These are phyloP conservation scores for Pyrenophora teres DNA, from an alignment of 2,329 filamentous ascomycete species.

Conservation along the genomic window DNA sequence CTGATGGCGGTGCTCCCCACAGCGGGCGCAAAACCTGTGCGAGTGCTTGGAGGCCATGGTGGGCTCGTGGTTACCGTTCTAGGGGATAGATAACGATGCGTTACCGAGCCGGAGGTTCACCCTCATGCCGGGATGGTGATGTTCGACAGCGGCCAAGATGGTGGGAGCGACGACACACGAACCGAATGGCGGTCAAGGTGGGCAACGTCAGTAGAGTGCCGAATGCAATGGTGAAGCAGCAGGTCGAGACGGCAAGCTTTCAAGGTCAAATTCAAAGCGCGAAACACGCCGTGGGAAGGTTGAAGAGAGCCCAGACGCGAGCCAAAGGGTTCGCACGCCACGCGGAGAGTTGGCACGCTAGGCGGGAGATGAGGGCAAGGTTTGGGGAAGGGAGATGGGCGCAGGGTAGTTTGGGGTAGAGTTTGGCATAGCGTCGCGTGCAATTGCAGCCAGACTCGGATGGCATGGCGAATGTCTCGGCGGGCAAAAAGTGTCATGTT, in stretches of 20 bases:
- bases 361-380: too few species aligned
- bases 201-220: constrained; percentile 2
- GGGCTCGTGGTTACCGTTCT: constrained; percentile 17
- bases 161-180: constrained; percentile 24
- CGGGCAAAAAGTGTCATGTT: neutral
- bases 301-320: too few species aligned
- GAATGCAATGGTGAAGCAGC: too few species aligned
- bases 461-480: constrained; percentile 4
- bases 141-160: constrained; percentile 28
- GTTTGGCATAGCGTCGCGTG: neutral
- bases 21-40: constrained; percentile 34
- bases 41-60: constrained; percentile 12
- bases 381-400: too few species aligned
- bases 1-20: constrained; percentile 21
- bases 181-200: constrained; percentile 21
- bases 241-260: too few species aligned
- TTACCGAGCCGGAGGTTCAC: constrained; percentile 32
- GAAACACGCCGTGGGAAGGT: too few species aligned
- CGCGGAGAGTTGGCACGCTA: too few species aligned
- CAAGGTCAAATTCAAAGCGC: too few species aligned
- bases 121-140: constrained; percentile 27
- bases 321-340: too few species aligned
- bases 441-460: neutral
- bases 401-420: too few species aligned
- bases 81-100: constrained; percentile 20